Percentiles rank a stretch among this genome's conserved stretches.
Conservation (phyloP, 352 stramenopile genomes). For the Phytophthora cactorum region DNA sequence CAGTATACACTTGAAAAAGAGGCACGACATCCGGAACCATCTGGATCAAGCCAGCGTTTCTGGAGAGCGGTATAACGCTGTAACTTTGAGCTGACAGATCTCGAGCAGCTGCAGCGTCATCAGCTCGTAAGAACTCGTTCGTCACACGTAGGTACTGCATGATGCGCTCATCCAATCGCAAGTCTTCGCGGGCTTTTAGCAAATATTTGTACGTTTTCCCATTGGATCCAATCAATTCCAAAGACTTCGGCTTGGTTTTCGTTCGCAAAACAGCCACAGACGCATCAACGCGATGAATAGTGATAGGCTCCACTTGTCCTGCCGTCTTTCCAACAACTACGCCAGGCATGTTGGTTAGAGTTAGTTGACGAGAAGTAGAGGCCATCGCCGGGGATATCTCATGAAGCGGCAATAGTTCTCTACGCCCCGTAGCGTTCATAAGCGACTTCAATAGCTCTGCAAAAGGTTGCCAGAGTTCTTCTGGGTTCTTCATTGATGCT, state of each 20-base stretch:
- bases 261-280: conserved; percentile 70
- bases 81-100: conserved; percentile 70
- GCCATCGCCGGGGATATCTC: conserved; percentile 78
- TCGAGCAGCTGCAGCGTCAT: conserved; percentile 47
- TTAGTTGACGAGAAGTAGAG: conserved; percentile 44
- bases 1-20: conserved; percentile 84
- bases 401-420: conserved; percentile 62
- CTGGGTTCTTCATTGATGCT: conserved; percentile 27
- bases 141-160: conserved; percentile 89
- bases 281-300: conserved; percentile 44
- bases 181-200: conserved; percentile 88
- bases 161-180: conserved; percentile 89
- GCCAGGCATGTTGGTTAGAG: conserved; percentile 66
- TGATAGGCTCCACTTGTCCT: conserved; percentile 35
- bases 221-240: conserved; percentile 82
- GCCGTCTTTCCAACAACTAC: conserved; percentile 24
- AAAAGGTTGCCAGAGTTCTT: conserved; percentile 74
- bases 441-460: conserved; percentile 75
- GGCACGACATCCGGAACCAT: conserved; percentile 85
- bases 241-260: conserved; percentile 88
- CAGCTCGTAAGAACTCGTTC: conserved; percentile 72
- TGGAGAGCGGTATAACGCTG: conserved; percentile 80
- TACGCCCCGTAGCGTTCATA: conserved; percentile 42
- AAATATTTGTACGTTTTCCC: conserved; percentile 80
- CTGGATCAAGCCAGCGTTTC: conserved; percentile 85